These are phyloP conservation scores for Ulvella scutata DNA, from an alignment of 139 green algal genomes.

Conservation along the genomic window DNA sequence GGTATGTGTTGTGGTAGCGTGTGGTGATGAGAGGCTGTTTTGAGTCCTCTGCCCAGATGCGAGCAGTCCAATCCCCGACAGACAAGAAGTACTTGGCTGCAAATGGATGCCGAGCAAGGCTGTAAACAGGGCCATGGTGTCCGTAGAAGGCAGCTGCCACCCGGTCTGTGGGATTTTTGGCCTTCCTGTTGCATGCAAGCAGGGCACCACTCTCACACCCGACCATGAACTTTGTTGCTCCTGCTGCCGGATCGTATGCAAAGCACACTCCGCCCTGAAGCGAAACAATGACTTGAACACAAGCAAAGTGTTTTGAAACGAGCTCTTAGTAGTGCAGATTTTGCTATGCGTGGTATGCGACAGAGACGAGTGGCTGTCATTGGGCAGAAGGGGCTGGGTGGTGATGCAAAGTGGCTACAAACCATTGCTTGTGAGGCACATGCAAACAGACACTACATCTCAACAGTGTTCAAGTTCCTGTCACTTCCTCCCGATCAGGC, in stretches of 20 bases:
- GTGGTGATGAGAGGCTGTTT: conserved; percentile 72
- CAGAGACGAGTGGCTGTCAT: no score
- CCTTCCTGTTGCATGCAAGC: conserved; percentile 76
- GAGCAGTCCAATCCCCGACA: conserved; percentile 78
- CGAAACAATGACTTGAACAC: neutral
- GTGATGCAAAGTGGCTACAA: no score
- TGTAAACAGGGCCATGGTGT: conserved; percentile 72
- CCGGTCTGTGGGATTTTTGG: conserved; percentile 74
- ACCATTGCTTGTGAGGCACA: no score
- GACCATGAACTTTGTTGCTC: conserved; percentile 91
- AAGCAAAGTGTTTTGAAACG: no score
- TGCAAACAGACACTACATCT: no score
- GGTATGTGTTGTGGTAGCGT: conserved; percentile 55
- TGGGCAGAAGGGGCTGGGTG: no score
- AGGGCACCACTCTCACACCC: conserved; percentile 51
- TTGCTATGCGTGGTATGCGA: no score
- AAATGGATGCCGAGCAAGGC: conserved; percentile 68
- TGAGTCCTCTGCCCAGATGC: conserved; percentile 86
- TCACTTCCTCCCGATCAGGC: no score
- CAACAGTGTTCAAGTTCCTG: no score
- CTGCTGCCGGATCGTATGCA: conserved; percentile 68
- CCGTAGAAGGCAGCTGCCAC: conserved; percentile 57
- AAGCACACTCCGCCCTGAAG: conserved; percentile 49
- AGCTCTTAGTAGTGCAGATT: no score
- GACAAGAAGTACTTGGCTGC: conserved; percentile 86